Percentiles rank a stretch among this genome's conserved stretches.
Conservation (phyloP, 2,329 filamentous ascomycete genomes). For the Xylariaceae sp. region DNA sequence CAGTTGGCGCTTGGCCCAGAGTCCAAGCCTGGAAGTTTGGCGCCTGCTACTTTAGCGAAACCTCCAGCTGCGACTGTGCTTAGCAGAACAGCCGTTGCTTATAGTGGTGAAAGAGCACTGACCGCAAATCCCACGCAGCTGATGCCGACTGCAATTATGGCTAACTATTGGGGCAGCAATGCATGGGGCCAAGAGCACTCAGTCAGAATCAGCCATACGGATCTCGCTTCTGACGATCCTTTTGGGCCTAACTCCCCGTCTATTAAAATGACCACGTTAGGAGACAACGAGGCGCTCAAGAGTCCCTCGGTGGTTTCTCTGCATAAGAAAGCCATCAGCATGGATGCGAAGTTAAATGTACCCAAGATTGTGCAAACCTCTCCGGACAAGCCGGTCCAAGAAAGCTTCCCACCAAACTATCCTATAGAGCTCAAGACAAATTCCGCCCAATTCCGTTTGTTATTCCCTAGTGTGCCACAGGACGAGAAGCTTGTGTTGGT, state of each 20-base stretch:
- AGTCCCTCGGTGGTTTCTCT: conserved; percentile 33
- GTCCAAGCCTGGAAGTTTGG: conserved; percentile 66
- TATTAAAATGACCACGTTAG: conserved; percentile 41
- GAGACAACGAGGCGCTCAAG: conserved; percentile 35
- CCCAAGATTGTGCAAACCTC: conserved; percentile 36
- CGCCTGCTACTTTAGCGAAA: conserved; percentile 81
- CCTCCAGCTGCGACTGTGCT: conserved; percentile 84
- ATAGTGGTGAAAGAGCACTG: conserved; percentile 77
- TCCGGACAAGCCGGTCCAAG: conserved; percentile 46
- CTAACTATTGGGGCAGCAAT: conserved; percentile 91
- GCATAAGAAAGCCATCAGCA: conserved; percentile 54
- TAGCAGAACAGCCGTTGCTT: conserved; percentile 82
- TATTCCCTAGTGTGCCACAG: conserved; percentile 81
- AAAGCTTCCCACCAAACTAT: conserved; percentile 75
- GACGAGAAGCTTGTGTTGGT: conserved; percentile 88
- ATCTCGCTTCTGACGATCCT: conserved; percentile 42
- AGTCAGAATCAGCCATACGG: conserved; percentile 30
- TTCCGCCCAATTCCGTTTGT: conserved; percentile 88
- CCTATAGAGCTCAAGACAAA: conserved; percentile 83
- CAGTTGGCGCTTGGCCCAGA: conserved; percentile 50
- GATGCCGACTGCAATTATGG: conserved; percentile 84
- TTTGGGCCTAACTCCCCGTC: conserved; percentile 45
- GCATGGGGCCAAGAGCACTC: conserved; percentile 63
- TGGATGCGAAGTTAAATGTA: conserved; percentile 44
- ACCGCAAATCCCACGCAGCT: conserved; percentile 69